phyloP scores from a whole-genome alignment of 75 land plant genomes.

The Picea sitchensis region DNA sequence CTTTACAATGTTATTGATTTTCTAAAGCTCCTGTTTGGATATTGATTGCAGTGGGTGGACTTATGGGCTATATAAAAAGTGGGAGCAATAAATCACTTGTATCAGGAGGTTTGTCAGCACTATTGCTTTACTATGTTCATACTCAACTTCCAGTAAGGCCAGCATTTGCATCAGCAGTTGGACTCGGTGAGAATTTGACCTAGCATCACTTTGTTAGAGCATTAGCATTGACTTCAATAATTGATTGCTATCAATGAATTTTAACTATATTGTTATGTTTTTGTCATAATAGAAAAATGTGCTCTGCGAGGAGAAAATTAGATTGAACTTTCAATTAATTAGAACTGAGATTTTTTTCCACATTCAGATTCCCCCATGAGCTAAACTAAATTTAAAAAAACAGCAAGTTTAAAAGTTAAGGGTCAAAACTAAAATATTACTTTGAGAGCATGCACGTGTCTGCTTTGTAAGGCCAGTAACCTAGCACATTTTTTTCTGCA shows the following conservation, averaged over 20 bases:
- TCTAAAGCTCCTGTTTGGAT: constrained; percentile 5
- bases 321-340: too few relatives aligned
- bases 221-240: not conserved
- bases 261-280: not conserved
- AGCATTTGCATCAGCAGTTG: constrained; percentile 64
- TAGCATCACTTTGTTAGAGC: not conserved
- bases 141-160: constrained; percentile 65
- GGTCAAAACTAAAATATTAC: too few relatives aligned
- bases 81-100: constrained; percentile 71
- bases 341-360: too few relatives aligned
- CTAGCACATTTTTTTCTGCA: too few relatives aligned
- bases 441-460: too few relatives aligned
- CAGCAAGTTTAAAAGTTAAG: too few relatives aligned
- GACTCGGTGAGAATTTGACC: constrained; percentile 50
- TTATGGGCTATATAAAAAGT: constrained; percentile 71
- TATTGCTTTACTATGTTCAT: constrained; percentile 60
- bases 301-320: too few relatives aligned
- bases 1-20: not conserved
- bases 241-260: not conserved
- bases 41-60: constrained; percentile 63
- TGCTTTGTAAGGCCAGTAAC: too few relatives aligned
- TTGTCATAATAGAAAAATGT: not conserved
- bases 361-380: too few relatives aligned
- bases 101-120: constrained; percentile 68
- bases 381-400: too few relatives aligned